Percentiles rank a stretch among this genome's conserved stretches.
These are phyloP conservation scores for Nothophytophthora sp. DNA, from an alignment of 352 stramenopile genomes.

Conservation along the genomic window DNA sequence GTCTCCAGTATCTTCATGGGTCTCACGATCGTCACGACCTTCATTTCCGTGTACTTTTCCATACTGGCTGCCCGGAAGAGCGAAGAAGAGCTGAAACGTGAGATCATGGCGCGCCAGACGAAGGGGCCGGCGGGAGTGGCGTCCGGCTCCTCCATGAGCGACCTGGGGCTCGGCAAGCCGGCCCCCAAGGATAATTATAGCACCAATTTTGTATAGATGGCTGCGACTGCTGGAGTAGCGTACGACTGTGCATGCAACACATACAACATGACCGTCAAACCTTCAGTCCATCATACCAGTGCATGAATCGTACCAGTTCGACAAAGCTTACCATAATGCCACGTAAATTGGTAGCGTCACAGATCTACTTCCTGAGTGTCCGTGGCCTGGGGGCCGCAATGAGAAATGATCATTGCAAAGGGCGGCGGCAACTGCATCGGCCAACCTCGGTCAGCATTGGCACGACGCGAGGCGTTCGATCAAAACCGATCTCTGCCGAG, in stretches of 20 bases:
- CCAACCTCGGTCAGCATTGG: too few relatives aligned
- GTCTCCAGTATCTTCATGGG: slow-evolving; percentile 22
- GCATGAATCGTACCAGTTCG: too few relatives aligned
- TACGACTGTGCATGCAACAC: slow-evolving; percentile 1
- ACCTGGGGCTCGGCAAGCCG: slow-evolving; percentile 14
- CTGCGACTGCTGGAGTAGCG: slow-evolving; percentile 2
- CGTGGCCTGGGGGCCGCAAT: neutral
- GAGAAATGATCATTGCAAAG: slow-evolving; percentile 2
- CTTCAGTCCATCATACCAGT: too few relatives aligned
- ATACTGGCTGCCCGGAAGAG: slow-evolving; percentile 11
- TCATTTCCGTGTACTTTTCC: slow-evolving; percentile 9
- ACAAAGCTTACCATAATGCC: too few relatives aligned
- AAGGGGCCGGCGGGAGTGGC: slow-evolving; percentile 22
- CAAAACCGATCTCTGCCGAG: slow-evolving; percentile 8
- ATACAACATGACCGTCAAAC: slow-evolving; percentile 1
- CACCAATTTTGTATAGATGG: slow-evolving; percentile 45
- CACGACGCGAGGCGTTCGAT: too few relatives aligned
- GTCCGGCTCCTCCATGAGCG: slow-evolving; percentile 12
- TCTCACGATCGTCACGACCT: slow-evolving; percentile 17
- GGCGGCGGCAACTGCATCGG: neutral
- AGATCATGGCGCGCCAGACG: slow-evolving; percentile 9
- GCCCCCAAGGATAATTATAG: slow-evolving; percentile 29
- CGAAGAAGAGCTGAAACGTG: slow-evolving; percentile 19
- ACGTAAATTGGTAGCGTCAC: too few relatives aligned
- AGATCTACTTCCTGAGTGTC: too few relatives aligned